Evolutionary conservation across 129 eudicot genomes (phyloP).

Genomic region (Kitagawia praeruptora): DNA sequence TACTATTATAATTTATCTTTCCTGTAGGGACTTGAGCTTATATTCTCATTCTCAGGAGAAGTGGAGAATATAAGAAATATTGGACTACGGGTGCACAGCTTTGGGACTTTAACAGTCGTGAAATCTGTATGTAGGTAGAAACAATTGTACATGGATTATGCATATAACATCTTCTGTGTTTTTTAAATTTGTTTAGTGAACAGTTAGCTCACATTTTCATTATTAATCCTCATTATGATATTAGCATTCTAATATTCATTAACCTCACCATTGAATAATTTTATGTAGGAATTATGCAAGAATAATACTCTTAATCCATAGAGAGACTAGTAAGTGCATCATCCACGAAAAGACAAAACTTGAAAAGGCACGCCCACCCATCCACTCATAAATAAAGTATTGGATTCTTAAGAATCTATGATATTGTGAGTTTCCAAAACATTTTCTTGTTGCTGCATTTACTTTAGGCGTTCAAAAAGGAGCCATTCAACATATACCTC

Average conservation of each 20-base stretch:
- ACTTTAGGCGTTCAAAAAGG: neutral
- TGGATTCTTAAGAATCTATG: neutral
- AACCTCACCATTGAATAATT: neutral
- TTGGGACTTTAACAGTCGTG: neutral
- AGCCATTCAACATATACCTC: neutral
- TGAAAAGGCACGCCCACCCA: neutral
- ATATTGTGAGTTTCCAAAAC: neutral
- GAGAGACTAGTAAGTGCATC: neutral
- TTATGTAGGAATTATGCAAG: neutral
- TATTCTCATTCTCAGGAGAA: neutral
- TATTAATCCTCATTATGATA: neutral
- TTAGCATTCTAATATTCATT: neutral
- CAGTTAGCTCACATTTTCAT: neutral
- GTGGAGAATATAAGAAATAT: constrained; percentile 1
- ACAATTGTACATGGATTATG: neutral
- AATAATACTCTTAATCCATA: neutral
- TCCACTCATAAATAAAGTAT: neutral
- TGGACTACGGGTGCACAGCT: neutral
- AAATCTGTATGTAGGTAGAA: neutral
- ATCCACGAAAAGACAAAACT: neutral
- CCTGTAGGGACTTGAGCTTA: neutral
- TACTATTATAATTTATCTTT: neutral
- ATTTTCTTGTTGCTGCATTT: constrained; percentile 10
- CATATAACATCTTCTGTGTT: neutral
- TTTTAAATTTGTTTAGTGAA: neutral